phyloP scores from a whole-genome alignment of 176 grass and related monocot genomes.

The Triticum aestivum region DNA sequence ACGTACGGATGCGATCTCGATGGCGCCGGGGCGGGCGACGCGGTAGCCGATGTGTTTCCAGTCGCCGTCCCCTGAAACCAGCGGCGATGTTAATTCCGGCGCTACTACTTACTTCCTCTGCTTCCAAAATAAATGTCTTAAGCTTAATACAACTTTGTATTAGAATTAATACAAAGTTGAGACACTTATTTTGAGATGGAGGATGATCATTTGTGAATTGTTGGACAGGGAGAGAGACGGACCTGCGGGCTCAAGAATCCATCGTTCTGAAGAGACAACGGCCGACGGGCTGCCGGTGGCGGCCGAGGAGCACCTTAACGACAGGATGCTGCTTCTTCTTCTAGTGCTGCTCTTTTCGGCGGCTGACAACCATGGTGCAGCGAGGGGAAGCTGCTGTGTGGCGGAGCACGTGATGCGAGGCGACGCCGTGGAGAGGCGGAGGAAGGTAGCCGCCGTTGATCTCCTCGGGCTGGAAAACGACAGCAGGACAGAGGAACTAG shows the following conservation, averaged over 20 bases:
- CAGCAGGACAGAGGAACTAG: constrained; percentile 4
- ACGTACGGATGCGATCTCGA: constrained; percentile 72
- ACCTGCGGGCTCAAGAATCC: constrained; percentile 69
- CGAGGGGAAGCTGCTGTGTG: not conserved
- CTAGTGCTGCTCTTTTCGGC: too few relatives aligned
- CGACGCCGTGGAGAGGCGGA: not conserved
- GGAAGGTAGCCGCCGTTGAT: not conserved
- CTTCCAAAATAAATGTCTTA: too few relatives aligned
- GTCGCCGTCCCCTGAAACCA: constrained; percentile 70
- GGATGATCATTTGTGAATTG: not conserved
- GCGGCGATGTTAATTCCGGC: too few relatives aligned
- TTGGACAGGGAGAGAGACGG: not conserved
- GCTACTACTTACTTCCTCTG: too few relatives aligned
- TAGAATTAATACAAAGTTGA: too few relatives aligned
- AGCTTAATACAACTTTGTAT: too few relatives aligned
- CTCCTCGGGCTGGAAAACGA: not conserved
- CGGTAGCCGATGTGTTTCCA: constrained; percentile 72
- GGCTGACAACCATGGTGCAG: not conserved
- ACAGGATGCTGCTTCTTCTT: not conserved
- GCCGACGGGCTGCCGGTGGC: not conserved
- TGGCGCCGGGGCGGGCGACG: constrained; percentile 58
- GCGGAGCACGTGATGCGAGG: not conserved
- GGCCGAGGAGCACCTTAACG: constrained; percentile 27
- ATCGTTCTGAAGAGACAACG: constrained; percentile 36
- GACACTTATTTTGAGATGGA: too few relatives aligned